Base-by-base conservation (phyloP, 306 rosid species). In the Dicorynia guianensis region DNA sequence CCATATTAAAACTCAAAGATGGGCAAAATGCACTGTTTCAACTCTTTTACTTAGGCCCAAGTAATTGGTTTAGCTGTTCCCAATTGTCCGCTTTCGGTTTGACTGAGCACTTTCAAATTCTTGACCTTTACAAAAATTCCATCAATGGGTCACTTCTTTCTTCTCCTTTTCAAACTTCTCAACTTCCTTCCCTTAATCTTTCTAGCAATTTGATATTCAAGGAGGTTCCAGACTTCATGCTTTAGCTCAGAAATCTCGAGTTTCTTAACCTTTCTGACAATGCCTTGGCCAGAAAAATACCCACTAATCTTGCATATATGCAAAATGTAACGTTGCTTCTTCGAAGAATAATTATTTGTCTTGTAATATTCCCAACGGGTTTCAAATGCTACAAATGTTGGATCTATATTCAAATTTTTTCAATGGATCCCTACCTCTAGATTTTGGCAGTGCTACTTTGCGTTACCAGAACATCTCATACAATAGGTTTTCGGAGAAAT, bases 391-490 rank as follows among this genome's bases (percentile, higher is more conserved):
- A 30, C 80, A 84, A 65, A 75, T 80, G 68, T 67, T 96, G 62
- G 99, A 96, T 90, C 87, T 96, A 34, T 92, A 98, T 25, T 87
- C 88, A 1, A 96, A 96, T 80, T 80, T 90, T 72, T 25, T 96
- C 14, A 90, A 90, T 50, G 99, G 93, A 5, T 84, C 99, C 56
- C 76, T 96, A 19, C 91, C 91, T 5, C 30, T 35, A 1, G 90
- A 84, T 76, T 96, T 92, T 20, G 92, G 86, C 0, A 96, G 96
- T 2, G 81, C 78, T 7, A 56, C 30, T 13, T 57, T 90, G 5
- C 74, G 63, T 65, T 90, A 85, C 85, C 72, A 90, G 63, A 92
- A 92, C 74, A 59, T 87, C 61, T 92, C 97, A 1, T 76, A 77
- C 85, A 96, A 90, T 85, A 83, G 67, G 58, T 65, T 96, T 57